Base-by-base conservation (phyloP, 2,329 filamentous ascomycete species). In the Ambrosiella xylebori region DNA sequence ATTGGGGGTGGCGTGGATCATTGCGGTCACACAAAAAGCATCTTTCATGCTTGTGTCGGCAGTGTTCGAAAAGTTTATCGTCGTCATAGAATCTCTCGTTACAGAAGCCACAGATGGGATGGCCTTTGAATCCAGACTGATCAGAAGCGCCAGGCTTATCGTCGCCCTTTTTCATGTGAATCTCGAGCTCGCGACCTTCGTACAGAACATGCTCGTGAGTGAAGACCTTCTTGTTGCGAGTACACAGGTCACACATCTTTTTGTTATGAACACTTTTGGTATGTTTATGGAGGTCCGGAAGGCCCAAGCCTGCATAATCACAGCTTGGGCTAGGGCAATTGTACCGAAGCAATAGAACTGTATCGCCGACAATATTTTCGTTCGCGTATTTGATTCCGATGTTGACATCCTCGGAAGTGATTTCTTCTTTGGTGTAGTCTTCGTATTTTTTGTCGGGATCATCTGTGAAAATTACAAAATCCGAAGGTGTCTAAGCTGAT, bases 151-250 rank as follows among this genome's bases (percentile, higher is more conserved):
- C 91, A 3, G 91, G 90, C 63, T 85, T 85, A 68, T 97, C 88
- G 66, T 98, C 93, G 59, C 93, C 93, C 62, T 85, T 82, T 62
- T 81, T 86, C 77, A 97, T 94, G 69, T 98, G 93, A 65, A 81
- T 86, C 64, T 86, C 82, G 54, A 97, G 75, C 64, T 91, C 88
- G 62, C 83, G 79, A 61, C 82, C 78, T 0, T 86, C 85, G 68
- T 96, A 97, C 1, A 98, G 77, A 62, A 94, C 88, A 68, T 98
- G 93, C 70, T 98, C 93, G 71, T 98, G 93, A 1, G 93, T 96
- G 65, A 98, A 98, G 39, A 96, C 89, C 67, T 95, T 96, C 72
- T 98, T 98, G 74, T 96, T 90, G 61, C 89, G 77, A 6, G 90
- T 79, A 70, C 90, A 96, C 9, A 95, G 76, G 69, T 95, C 88